These are phyloP conservation scores for Sungouiozyma ichnusensis DNA, from an alignment of 805 yeast genomes.

Conservation along the genomic window DNA sequence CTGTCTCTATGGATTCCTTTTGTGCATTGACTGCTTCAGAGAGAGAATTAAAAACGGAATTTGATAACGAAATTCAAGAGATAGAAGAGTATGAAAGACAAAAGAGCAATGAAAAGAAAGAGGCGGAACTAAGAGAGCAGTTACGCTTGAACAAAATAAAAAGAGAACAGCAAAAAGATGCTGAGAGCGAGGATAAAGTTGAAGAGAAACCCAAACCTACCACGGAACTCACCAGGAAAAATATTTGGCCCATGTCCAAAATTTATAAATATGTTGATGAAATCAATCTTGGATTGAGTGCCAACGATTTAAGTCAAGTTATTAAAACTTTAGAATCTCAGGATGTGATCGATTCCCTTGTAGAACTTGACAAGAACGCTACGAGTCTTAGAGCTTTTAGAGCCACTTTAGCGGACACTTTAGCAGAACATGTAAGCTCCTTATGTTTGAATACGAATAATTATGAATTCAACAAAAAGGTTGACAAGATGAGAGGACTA, in stretches of 20 bases:
- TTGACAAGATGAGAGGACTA: conserved; percentile 5
- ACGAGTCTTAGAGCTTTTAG: conserved; percentile 9
- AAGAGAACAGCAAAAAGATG: conserved; percentile 6
- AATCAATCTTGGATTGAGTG: conserved; percentile 8
- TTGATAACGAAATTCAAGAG: conserved; percentile 13
- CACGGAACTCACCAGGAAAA: background rate
- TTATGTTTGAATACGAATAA: conserved; percentile 9
- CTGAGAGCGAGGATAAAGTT: conserved; percentile 5
- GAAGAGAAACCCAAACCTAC: conserved; percentile 2
- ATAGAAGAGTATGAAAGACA: conserved; percentile 12
- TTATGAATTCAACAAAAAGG: conserved; percentile 8
- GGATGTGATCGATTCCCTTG: conserved; percentile 4
- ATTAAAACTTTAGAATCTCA: conserved; percentile 10
- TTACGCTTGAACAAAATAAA: conserved; percentile 13
- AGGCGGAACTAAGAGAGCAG: conserved; percentile 14
- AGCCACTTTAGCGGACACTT: conserved; percentile 3
- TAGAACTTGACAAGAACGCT: conserved; percentile 4
- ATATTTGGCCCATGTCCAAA: conserved; percentile 11
- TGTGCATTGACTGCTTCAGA: conserved; percentile 31
- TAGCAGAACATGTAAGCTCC: conserved; percentile 10
- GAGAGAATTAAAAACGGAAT: conserved; percentile 3
- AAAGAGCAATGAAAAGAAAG: conserved; percentile 17
- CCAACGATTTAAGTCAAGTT: conserved; percentile 10
- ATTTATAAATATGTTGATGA: conserved; percentile 16
- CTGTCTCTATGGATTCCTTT: conserved; percentile 50